Base-by-base conservation (phyloP, 164 flowering plant species). In the Nelumbo lutea region DNA sequence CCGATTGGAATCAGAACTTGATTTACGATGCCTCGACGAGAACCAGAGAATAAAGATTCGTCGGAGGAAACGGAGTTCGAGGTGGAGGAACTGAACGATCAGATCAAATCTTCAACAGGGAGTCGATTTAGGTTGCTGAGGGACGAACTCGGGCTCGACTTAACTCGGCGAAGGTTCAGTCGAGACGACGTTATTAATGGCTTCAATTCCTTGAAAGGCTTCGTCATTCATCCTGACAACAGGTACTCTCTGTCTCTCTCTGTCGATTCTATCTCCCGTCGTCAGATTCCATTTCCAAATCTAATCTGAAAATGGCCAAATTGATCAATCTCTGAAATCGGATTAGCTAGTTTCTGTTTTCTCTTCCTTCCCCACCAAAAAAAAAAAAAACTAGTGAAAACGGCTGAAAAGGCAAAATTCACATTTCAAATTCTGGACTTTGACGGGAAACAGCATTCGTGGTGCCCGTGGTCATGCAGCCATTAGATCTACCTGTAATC, bases 1-100 rank as follows among this genome's bases (percentile, higher is more conserved):
- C 27, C 27, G 27, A 27, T 27, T 27, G 27, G 27, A 27, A 27
- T 27, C 27, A 27, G 27, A 27, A 27, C 27, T 27, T 27, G 27
- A 27, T 27, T 27, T 27, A 27, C 27, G 27, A 27, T 27, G 27
- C 27, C 27, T 27, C 27, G 27, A 27, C 27, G 27, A 27, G 27
- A 27, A 27, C 27, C 27, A 27, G 27, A 27, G 27, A 27, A 27
- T 27, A 27, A 27, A 27, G 27, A 27, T 27, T 27, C 27, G 27
- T 27, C 27, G 40, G 53, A 43, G 45, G 75, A 65, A 9, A 70
- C 61, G 47, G 83, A 84, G 52, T 81, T 66, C 57, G 61, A 65
- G 62, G 77, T 84, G 62, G 81, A 82, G 7, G 75, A 71, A 9
- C 45, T 82, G 40, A 77, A 69, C 3, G 84, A 84, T 14, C 45